Evolutionary conservation across 2,329 filamentous ascomycete genomes (phyloP), one percentile per base, ranked within the genome.

Genomic region (Xylariales sp.): DNA sequence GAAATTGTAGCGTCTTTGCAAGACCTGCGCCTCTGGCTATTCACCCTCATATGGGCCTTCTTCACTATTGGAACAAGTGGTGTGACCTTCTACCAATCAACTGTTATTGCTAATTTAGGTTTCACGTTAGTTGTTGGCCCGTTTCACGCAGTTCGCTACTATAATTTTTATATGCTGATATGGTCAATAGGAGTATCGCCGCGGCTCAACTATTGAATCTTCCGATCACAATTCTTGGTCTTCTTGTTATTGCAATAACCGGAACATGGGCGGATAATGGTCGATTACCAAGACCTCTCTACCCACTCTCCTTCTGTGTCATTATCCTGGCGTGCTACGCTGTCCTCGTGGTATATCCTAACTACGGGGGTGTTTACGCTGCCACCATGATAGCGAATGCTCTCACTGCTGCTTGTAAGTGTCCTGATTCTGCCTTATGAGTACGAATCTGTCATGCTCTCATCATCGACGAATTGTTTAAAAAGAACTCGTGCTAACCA

Each of bases 161-260:
- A 23, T 21, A 25, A 25, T 19, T 12, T 28, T n/a, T n/a, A n/a
- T n/a, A n/a, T n/a, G 17, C 14, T 29, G 17, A 37, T 8, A 6
- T 8, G 12, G n/a, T 12, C 21, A 31, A 3, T 23, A 69, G 60
- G 14, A 63, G 57, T 8, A 70, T 73, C 32, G 67, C 67, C 2
- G 52, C 61, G 32, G 62, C 64, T 4, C 70, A 74, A 43, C 60
- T 74, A 0, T 64, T 74, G 31, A 74, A 72, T 42, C 59, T 74
- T 12, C 69, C 69, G 2, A 65, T 67, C 17, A 62, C 68, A 0
- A 53, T 67, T 12, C 51, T 65, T 8, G 59, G 61, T 3, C 54
- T 70, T 27, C 23, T 65, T 15, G 57, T 71, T 28, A 72, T 69
- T 35, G 61, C 54, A 5, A 44, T 59, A 1, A 65, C 63, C 1